Evolutionary conservation across 805 yeast genomes (phyloP).

Genomic region (Komagataella mondaviorum): DNA sequence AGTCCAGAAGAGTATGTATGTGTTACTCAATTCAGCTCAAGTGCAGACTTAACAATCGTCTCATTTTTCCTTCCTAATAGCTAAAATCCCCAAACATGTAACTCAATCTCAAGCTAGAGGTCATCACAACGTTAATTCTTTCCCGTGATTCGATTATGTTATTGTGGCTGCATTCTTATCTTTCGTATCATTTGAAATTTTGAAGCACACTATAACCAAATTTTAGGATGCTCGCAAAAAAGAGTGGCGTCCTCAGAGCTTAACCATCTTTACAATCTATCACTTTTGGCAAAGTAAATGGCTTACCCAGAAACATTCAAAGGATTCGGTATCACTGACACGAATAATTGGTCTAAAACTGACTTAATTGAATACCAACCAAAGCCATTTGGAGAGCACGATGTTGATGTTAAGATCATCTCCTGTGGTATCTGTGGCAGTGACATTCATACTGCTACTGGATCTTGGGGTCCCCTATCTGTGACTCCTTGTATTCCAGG

Average conservation of each 20-base stretch:
- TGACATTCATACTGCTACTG: constrained; percentile 38
- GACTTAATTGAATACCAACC: constrained; percentile 35
- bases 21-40: not conserved
- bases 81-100: too few species aligned
- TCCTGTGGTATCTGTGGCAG: constrained; percentile 61
- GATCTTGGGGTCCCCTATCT: constrained; percentile 31
- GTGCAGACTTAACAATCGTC: not conserved
- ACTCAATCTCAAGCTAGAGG: too few species aligned
- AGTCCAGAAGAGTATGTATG: too few species aligned
- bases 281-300: constrained; percentile 5
- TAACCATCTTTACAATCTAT: not conserved
- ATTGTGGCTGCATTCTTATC: too few species aligned
- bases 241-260: too few species aligned
- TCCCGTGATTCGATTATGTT: too few species aligned
- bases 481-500: constrained; percentile 32
- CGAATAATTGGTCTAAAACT: constrained; percentile 42
- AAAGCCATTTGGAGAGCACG: constrained; percentile 27
- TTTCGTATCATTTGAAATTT: too few species aligned
- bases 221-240: too few species aligned
- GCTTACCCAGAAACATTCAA: constrained; percentile 43
- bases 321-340: constrained; percentile 42
- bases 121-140: too few species aligned
- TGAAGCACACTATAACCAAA: too few species aligned
- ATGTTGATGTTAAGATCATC: constrained; percentile 43
- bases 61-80: not conserved